A percentile compares a stretch with the other conserved stretches of the same genome.
phyloP scores from a whole-genome alignment of 768 basidiomycete species.

The Porphyrellus cyaneotinctus region DNA sequence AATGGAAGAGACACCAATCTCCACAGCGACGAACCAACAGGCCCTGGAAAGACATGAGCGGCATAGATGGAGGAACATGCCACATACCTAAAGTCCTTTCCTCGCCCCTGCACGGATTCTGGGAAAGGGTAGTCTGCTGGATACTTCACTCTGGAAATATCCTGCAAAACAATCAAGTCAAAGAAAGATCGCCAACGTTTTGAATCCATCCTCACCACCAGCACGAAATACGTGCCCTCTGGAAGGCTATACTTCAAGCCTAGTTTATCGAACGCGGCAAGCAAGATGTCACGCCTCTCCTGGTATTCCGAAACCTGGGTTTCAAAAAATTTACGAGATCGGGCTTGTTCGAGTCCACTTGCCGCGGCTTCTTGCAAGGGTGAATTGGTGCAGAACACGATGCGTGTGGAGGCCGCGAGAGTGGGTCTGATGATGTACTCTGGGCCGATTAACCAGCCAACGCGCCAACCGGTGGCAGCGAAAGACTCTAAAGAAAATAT shows the following conservation, averaged over 20 bases:
- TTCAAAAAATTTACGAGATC: constrained; percentile 70
- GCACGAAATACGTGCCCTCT: constrained; percentile 87
- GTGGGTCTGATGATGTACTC: constrained; percentile 77
- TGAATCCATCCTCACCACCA: constrained; percentile 54
- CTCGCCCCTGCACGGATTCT: constrained; percentile 65
- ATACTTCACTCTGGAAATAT: constrained; percentile 71
- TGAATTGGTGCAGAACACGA: constrained; percentile 93
- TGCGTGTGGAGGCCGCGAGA: constrained; percentile 86
- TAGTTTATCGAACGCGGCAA: constrained; percentile 73
- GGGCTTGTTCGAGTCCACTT: constrained; percentile 78
- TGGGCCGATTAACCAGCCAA: constrained; percentile 95
- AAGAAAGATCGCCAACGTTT: not conserved
- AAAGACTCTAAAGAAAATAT: constrained; percentile 67
- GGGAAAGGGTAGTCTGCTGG: constrained; percentile 88
- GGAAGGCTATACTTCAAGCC: constrained; percentile 86
- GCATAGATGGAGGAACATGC: not conserved
- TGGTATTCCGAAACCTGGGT: constrained; percentile 72
- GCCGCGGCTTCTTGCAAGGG: constrained; percentile 95
- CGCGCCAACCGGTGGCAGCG: constrained; percentile 95
- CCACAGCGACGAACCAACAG: constrained; percentile 93
- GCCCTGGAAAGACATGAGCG: constrained; percentile 45
- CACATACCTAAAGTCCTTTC: constrained; percentile 78
- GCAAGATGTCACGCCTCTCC: constrained; percentile 73
- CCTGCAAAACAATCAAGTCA: constrained; percentile 39
- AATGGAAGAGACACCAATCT: constrained; percentile 88